These are phyloP conservation scores for Xylaria sp. DNA, from an alignment of 2,329 filamentous ascomycete species.

Conservation along the genomic window DNA sequence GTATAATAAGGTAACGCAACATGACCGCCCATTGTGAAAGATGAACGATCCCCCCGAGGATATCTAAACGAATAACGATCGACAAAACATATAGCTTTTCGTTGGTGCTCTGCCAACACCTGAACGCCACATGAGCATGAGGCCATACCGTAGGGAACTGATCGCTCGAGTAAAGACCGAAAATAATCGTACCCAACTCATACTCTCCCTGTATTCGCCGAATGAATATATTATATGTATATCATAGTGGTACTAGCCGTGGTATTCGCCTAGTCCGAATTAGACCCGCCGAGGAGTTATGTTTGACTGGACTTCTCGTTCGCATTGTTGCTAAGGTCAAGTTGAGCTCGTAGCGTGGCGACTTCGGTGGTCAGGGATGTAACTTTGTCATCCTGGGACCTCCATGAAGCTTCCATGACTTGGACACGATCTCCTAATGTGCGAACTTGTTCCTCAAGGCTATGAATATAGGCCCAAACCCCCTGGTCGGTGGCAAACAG, in stretches of 20 bases:
- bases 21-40: conserved; percentile 33
- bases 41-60: conserved; percentile 38
- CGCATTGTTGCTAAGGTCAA: conserved; percentile 44
- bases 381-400: conserved; percentile 53
- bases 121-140: conserved; percentile 33
- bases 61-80: conserved; percentile 47
- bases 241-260: not conserved
- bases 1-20: conserved; percentile 32
- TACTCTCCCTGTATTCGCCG: conserved; percentile 1
- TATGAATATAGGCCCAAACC: conserved; percentile 78
- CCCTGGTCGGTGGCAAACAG: conserved; percentile 73
- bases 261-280: conserved; percentile 5
- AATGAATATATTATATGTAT: conserved; percentile 2
- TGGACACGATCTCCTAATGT: conserved; percentile 58
- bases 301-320: conserved; percentile 41
- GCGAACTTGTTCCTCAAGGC: conserved; percentile 71
- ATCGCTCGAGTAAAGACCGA: conserved; percentile 21
- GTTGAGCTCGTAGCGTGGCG: conserved; percentile 49
- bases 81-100: conserved; percentile 40
- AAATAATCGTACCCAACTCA: conserved; percentile 26
- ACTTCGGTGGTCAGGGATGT: conserved; percentile 52
- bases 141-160: conserved; percentile 22
- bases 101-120: conserved; percentile 32
- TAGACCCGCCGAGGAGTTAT: conserved; percentile 1
- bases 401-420: conserved; percentile 56